A percentile compares a stretch with the other conserved stretches of the same genome.
Conservation (phyloP, 108 stramenopile genomes). For the Chaetoceros tenuissimus region DNA sequence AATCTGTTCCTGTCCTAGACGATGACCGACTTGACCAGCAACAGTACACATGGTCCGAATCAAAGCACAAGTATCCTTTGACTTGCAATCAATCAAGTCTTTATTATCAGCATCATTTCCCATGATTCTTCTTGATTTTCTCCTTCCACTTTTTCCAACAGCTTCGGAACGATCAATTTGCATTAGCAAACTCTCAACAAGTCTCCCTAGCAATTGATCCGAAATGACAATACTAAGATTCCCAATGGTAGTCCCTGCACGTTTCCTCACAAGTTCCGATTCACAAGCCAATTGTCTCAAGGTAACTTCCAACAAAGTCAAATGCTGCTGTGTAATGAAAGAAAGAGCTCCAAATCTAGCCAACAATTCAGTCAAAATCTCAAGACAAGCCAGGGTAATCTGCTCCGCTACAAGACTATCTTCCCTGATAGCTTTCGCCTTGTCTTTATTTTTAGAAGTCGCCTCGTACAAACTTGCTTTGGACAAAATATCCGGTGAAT, state of each 20-base stretch:
- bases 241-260: conserved; percentile 85
- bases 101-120: conserved; percentile 8
- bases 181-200: conserved; percentile 68
- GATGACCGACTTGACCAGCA: conserved; percentile 68
- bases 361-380: conserved; percentile 87
- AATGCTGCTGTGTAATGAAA: conserved; percentile 64
- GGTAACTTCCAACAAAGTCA: conserved; percentile 53
- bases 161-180: conserved; percentile 50
- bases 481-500: conserved; percentile 3
- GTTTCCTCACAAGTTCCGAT: conserved; percentile 68
- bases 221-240: conserved; percentile 75
- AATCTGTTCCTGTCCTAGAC: conserved; percentile 81
- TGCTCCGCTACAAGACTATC: conserved; percentile 35
- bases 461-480: background rate
- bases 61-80: conserved; percentile 54
- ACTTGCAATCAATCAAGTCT: conserved; percentile 12
- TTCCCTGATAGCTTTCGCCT: too few species aligned
- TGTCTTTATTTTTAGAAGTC: conserved; percentile 1
- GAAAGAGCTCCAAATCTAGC: conserved; percentile 74
- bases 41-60: conserved; percentile 91
- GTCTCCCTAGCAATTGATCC: conserved; percentile 64
- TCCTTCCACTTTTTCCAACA: conserved; percentile 10
- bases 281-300: conserved; percentile 45
- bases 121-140: conserved; percentile 13
- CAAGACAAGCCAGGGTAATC: conserved; percentile 72